Percentiles rank a stretch among this genome's conserved stretches.
These are phyloP conservation scores for Apiotrichum porosum DNA, from an alignment of 1,284 basidiomycete species.

Conservation along the genomic window DNA sequence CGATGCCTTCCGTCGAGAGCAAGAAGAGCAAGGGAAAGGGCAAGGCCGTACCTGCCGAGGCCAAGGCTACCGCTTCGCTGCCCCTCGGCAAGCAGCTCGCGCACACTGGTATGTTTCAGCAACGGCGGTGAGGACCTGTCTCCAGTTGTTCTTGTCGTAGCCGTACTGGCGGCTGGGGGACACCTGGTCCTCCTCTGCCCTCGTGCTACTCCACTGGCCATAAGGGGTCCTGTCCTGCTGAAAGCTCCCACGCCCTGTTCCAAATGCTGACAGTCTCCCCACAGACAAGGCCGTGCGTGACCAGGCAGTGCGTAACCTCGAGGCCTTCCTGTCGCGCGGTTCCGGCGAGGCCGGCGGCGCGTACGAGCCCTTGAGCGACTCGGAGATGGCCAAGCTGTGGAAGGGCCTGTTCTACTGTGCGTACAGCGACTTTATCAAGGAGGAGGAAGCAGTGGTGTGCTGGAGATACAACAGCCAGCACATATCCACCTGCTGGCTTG, in stretches of 20 bases:
- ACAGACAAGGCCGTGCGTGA: conserved; percentile 84
- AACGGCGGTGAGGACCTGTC: no score
- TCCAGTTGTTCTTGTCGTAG: no score
- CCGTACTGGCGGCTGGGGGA: no score
- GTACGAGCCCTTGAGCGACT: conserved; percentile 53
- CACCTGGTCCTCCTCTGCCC: no score
- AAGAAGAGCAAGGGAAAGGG: conserved; percentile 12
- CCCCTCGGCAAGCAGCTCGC: conserved; percentile 85
- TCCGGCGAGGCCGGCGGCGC: conserved; percentile 47
- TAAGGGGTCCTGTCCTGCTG: no score
- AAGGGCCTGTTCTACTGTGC: conserved; percentile 95
- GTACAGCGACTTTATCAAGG: conserved; percentile 36
- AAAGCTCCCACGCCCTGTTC: no score
- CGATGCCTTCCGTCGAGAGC: no score
- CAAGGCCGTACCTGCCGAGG: conserved; percentile 31
- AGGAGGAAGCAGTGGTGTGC: no score
- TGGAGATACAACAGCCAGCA: no score
- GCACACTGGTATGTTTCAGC: conserved; percentile 76
- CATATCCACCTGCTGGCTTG: no score
- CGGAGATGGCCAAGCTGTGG: conserved; percentile 90
- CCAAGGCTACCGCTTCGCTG: conserved; percentile 30
- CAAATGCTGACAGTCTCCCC: no score
- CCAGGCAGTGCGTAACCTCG: conserved; percentile 73
- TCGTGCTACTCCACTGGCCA: no score
- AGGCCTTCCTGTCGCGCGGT: conserved; percentile 65